Evolutionary conservation across 164 flowering plant genomes (phyloP).

Genomic region (Nymphaea colorata): DNA sequence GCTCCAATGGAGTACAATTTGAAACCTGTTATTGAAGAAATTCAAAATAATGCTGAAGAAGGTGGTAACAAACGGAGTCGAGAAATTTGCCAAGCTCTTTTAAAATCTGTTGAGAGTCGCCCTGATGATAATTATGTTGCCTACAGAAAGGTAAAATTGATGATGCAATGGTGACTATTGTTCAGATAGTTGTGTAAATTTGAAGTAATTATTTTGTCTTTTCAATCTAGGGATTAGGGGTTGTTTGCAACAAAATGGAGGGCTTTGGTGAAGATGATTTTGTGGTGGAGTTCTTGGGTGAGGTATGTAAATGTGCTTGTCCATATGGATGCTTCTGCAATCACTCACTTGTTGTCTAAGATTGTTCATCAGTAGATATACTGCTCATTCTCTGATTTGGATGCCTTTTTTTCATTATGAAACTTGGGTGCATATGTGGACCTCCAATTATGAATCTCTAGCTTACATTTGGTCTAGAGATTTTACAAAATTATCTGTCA

Average conservation of each 20-base stretch:
- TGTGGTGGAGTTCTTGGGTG: conserved; percentile 97
- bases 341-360: too few species aligned
- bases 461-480: too few species aligned
- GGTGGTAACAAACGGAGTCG: conserved; percentile 31
- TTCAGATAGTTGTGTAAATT: background rate
- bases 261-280: conserved; percentile 93
- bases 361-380: too few species aligned
- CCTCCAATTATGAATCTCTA: too few species aligned
- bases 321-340: too few species aligned
- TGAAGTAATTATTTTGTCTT: background rate
- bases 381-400: too few species aligned
- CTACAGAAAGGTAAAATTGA: conserved; percentile 68
- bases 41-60: conserved; percentile 41
- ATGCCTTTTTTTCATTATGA: too few species aligned
- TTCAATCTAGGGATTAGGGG: conserved; percentile 85
- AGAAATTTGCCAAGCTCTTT: conserved; percentile 50
- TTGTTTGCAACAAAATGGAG: conserved; percentile 84
- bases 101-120: conserved; percentile 66
- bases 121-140: conserved; percentile 93
- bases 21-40: conserved; percentile 78
- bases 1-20: conserved; percentile 75
- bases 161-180: background rate
- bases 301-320: conserved; percentile 35
- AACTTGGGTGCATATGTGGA: too few species aligned
- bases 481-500: too few species aligned